phyloP scores from a whole-genome alignment of 2,329 filamentous ascomycete species.

The Fusarium foetens region DNA sequence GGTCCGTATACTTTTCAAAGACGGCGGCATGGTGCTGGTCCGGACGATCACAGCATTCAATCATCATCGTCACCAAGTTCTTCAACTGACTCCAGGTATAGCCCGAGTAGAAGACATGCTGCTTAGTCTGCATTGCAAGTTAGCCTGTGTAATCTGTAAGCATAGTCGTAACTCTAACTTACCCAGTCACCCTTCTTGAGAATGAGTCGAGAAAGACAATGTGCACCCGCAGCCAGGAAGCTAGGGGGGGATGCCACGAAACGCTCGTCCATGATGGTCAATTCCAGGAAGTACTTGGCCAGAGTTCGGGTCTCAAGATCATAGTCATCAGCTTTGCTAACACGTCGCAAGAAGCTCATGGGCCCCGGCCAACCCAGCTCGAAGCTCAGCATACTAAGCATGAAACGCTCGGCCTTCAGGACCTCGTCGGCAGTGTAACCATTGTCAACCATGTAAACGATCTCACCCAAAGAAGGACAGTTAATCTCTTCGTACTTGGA shows the following conservation, averaged over 20 bases:
- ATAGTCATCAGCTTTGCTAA: conserved; percentile 99
- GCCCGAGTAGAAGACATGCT: conserved; percentile 91
- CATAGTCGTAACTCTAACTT: conserved; percentile 53
- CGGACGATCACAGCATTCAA: conserved; percentile 88
- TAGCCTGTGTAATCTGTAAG: conserved; percentile 43
- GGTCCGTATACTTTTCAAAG: conserved; percentile 91
- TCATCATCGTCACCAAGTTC: conserved; percentile 78
- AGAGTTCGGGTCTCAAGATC: conserved; percentile 94
- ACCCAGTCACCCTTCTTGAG: conserved; percentile 94
- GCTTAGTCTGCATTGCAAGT: conserved; percentile 68
- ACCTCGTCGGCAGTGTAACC: conserved; percentile 93
- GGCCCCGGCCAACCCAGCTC: conserved; percentile 98
- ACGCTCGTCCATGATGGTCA: conserved; percentile 97
- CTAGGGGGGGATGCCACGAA: conserved; percentile 93
- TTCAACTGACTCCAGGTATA: conserved; percentile 90
- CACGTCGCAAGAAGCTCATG: conserved; percentile 96
- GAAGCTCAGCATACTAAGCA: conserved; percentile 96
- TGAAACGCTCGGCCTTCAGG: conserved; percentile 96
- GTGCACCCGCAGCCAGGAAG: conserved; percentile 89
- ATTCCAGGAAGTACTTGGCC: conserved; percentile 97
- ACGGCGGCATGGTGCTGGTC: conserved; percentile 85
- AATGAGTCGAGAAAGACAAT: conserved; percentile 90
- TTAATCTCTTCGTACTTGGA: conserved; percentile 99
- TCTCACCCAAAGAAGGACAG: conserved; percentile 92
- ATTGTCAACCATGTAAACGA: conserved; percentile 97